phyloP scores from a whole-genome alignment of 2,329 filamentous ascomycete species.

The Malbranchea zuffiana region DNA sequence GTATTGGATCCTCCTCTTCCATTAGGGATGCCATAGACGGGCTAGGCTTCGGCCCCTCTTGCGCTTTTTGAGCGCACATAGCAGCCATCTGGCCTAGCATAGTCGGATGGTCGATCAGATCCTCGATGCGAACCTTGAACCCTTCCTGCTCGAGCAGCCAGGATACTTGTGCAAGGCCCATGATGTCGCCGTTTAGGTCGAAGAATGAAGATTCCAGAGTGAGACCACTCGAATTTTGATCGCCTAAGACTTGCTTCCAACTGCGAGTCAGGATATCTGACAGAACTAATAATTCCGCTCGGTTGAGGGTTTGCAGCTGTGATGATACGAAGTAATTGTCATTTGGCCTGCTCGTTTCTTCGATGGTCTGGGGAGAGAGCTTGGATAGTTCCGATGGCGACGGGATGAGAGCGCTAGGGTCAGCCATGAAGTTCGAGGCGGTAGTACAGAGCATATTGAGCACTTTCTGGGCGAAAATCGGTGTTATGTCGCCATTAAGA shows the following conservation, averaged over 20 bases:
- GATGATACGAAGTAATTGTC: constrained; percentile 27
- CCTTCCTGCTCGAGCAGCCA: constrained; percentile 34
- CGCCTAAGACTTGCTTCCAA: constrained; percentile 31
- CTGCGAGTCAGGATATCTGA: constrained; percentile 31
- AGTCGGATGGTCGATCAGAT: constrained; percentile 32
- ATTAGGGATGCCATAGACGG: constrained; percentile 10
- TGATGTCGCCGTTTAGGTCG: constrained; percentile 32
- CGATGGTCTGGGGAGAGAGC: constrained; percentile 25
- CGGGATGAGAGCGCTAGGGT: constrained; percentile 26
- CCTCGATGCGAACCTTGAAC: constrained; percentile 30
- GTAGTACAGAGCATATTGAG: constrained; percentile 34
- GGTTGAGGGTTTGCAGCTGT: constrained; percentile 28
- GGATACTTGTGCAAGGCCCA: constrained; percentile 32
- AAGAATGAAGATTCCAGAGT: constrained; percentile 35
- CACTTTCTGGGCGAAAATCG: constrained; percentile 26
- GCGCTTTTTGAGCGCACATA: constrained; percentile 11
- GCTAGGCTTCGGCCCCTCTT: constrained; percentile 4
- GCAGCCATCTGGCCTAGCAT: constrained; percentile 33
- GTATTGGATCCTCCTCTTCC: constrained; percentile 5
- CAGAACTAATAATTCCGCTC: constrained; percentile 30
- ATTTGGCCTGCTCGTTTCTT: constrained; percentile 13
- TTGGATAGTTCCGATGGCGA: constrained; percentile 24
- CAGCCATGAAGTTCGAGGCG: constrained; percentile 26
- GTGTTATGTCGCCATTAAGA: constrained; percentile 25
- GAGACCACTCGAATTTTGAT: constrained; percentile 17